Percentiles rank a stretch among this genome's conserved stretches.
phyloP scores from a whole-genome alignment of 371 early-diverging fungal species.

The Neoconidiobolus thromboides region DNA sequence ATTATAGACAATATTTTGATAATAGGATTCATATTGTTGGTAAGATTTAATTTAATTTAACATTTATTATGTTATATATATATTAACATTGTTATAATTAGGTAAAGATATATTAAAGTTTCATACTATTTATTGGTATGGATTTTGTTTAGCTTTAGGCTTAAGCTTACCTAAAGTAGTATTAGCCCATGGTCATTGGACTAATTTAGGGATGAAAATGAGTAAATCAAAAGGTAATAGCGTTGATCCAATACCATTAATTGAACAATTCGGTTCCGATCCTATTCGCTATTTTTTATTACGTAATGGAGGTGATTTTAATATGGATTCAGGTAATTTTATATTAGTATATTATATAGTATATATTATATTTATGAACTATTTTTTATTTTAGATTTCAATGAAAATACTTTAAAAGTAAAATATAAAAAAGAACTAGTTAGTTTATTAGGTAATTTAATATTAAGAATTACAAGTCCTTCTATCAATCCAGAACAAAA shows the following conservation, averaged over 20 bases:
- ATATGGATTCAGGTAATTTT: no score
- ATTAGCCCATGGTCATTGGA: conserved; percentile 88
- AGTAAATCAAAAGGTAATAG: conserved; percentile 85
- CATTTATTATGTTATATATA: conserved; percentile 6
- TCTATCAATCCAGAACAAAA: conserved; percentile 26
- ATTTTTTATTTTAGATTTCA: conserved; percentile 33
- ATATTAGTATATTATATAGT: no score
- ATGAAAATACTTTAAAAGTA: conserved; percentile 31
- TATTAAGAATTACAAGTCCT: conserved; percentile 35
- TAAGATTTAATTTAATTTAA: conserved; percentile 4
- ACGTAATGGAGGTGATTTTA: conserved; percentile 38
- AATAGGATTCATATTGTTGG: no score
- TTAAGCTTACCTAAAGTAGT: conserved; percentile 59
- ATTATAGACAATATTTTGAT: no score
- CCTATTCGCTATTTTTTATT: conserved; percentile 78
- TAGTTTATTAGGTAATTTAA: conserved; percentile 74
- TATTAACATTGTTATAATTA: neutral
- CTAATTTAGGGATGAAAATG: conserved; percentile 73
- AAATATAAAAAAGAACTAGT: conserved; percentile 63
- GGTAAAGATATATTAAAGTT: conserved; percentile 94
- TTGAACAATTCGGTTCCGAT: conserved; percentile 61
- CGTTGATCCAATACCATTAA: conserved; percentile 53
- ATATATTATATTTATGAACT: conserved; percentile 21
- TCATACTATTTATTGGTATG: conserved; percentile 93
- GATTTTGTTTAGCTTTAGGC: conserved; percentile 73